These are phyloP conservation scores for Podila clonocystis DNA, from an alignment of 192 early-diverging fungal species.

Conservation along the genomic window DNA sequence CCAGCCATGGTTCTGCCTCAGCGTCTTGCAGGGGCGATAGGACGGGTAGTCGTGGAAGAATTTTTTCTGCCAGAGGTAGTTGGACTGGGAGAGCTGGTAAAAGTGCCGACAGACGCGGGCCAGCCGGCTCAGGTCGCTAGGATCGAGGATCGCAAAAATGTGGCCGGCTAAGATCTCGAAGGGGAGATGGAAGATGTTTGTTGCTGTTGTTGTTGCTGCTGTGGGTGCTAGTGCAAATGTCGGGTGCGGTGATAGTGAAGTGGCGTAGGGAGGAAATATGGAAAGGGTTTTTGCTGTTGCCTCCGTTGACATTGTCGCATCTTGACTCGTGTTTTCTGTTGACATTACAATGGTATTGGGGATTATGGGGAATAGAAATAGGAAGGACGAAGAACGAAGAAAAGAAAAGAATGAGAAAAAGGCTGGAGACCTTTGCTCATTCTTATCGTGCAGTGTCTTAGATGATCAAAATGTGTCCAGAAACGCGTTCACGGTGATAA, in stretches of 20 bases:
- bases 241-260: background rate
- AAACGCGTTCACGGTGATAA: background rate
- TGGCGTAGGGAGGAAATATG: no score
- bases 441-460: background rate
- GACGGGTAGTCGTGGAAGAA: conserved; percentile 24
- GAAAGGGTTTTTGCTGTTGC: no score
- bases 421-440: background rate
- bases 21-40: conserved; percentile 6
- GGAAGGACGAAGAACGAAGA: background rate
- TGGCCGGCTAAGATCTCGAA: conserved; percentile 38
- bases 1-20: conserved; percentile 21
- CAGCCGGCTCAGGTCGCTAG: conserved; percentile 10
- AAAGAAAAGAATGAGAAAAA: conserved; percentile 10
- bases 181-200: conserved; percentile 10
- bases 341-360: background rate
- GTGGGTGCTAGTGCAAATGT: background rate
- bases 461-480: no score
- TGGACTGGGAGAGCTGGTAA: conserved; percentile 11
- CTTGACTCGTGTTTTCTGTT: background rate
- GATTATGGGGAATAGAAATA: background rate
- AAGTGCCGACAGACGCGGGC: conserved; percentile 4
- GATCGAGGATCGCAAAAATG: conserved; percentile 16
- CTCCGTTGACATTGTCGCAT: background rate
- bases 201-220: background rate
- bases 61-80: conserved; percentile 45